Base-by-base conservation (phyloP, 345 rosid genomes). In the Boechera stricta region DNA sequence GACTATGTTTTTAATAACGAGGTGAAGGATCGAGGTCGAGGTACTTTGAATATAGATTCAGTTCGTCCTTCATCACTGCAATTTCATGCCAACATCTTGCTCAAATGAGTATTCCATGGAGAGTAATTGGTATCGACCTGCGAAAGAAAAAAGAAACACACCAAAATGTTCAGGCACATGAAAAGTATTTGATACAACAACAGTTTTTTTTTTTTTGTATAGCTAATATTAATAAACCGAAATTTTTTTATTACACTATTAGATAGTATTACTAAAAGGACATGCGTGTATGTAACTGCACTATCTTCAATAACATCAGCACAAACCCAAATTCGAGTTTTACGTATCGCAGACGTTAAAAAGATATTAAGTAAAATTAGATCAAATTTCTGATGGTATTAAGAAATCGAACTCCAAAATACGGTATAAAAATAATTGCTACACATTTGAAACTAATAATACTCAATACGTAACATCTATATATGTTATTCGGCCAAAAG, bases 21-120 rank as follows among this genome's bases (percentile, higher is more conserved):
- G 38, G 71, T 79, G 82, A 79, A 79, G 82, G 78, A 79, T 79
- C 75, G 82, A 79, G 78, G 82, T 79, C 78, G 82, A 79, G 78
- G 82, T 18, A 35, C n/a, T 9, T 54, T 44, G 11, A 0, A 61
- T 68, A 16, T 28, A 33, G 42, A 18, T 53, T 53, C 49, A 11
- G 31, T 75, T 79, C 78, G 53, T 73, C 78, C 82, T 79, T 79
- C 82, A 68, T 64, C 53, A 10, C 47, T 18, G 21, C 35, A 61
- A 26, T 29, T 45, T 67, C 70, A 61, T 79, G 74, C 54, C 73
- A 79, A 73, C 66, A 61, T 79, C 78, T 79, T 79, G 82, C 82
- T 79, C 75, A 79, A 79, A 79, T 73, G 82, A 79, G 42, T 79
- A 73, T 79, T 73, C 82, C 75, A 79, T 45, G 15, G 44, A 67